phyloP scores from a whole-genome alignment of 106 monocot genomes.

The Alisma plantagoaquatica region DNA sequence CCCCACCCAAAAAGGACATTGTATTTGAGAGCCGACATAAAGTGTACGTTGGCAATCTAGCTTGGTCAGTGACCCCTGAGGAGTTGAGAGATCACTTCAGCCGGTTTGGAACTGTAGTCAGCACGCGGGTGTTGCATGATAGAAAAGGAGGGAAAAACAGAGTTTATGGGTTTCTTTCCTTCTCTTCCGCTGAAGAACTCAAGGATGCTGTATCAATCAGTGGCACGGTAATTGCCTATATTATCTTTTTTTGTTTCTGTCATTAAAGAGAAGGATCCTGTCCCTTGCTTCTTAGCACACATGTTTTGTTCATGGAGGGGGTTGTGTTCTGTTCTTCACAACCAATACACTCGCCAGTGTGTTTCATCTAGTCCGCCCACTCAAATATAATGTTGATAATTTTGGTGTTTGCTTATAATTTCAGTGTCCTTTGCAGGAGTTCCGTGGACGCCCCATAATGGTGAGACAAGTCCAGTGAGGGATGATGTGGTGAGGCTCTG shows the following conservation, averaged over 20 bases:
- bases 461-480: conserved; percentile 30
- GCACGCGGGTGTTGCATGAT: conserved; percentile 62
- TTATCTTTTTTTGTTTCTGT: too few relatives aligned
- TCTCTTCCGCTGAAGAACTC: conserved; percentile 45
- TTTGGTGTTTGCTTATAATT: too few relatives aligned
- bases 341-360: too few relatives aligned
- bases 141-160: conserved; percentile 60
- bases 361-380: too few relatives aligned
- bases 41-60: conserved; percentile 72
- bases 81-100: conserved; percentile 64
- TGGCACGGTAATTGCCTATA: conserved; percentile 39
- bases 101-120: conserved; percentile 69
- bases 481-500: background rate
- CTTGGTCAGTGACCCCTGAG: conserved; percentile 59
- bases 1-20: conserved; percentile 38
- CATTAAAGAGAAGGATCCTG: too few relatives aligned
- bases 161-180: conserved; percentile 79
- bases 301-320: too few relatives aligned
- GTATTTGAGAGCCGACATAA: conserved; percentile 72
- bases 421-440: too few relatives aligned
- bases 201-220: conserved; percentile 33
- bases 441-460: conserved; percentile 41
- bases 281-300: too few relatives aligned
- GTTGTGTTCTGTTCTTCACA: too few relatives aligned
- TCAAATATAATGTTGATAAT: too few relatives aligned